Percentiles rank a stretch among this genome's conserved stretches.
Evolutionary conservation across 73 alveolate species (phyloP).

Genomic region (Stentor roeselii): DNA sequence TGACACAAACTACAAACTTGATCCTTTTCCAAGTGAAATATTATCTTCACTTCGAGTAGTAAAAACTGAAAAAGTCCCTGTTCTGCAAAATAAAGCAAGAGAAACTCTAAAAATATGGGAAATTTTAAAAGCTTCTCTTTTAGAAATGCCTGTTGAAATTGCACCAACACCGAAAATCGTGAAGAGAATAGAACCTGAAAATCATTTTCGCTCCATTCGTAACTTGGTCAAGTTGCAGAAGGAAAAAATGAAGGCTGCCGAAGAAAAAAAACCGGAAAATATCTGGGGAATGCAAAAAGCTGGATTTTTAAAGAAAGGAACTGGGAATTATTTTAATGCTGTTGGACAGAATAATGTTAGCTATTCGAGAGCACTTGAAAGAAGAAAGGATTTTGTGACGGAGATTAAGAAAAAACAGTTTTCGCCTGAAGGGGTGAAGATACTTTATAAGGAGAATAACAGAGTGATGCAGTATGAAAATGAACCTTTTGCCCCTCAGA

Average conservation of each 20-base stretch:
- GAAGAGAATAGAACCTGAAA: not conserved
- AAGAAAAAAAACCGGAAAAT: not conserved
- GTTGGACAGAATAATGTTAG: not conserved
- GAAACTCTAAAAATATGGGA: not conserved
- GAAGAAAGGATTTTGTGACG: not conserved
- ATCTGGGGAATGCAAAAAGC: not conserved
- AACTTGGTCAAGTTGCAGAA: not conserved
- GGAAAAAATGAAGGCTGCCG: not conserved
- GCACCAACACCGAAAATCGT: not conserved
- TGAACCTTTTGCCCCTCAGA: not conserved
- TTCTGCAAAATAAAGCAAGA: not conserved
- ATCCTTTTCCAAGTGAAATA: too few relatives aligned
- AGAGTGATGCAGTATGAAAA: not conserved
- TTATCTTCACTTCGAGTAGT: not conserved
- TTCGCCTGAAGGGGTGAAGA: not conserved
- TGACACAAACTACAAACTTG: too few relatives aligned
- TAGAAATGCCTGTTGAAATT: not conserved
- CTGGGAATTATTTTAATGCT: not conserved
- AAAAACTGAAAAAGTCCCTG: not conserved
- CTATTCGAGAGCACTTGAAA: not conserved
- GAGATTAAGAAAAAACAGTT: not conserved
- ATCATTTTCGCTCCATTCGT: not conserved
- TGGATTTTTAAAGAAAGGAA: slow-evolving; percentile 12
- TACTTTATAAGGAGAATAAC: too few relatives aligned
- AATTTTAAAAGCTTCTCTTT: not conserved